A percentile compares a stretch with the other conserved stretches of the same genome.
Evolutionary conservation across 2,329 filamentous ascomycete species (phyloP).

Genomic region (Botrytis galanthina): DNA sequence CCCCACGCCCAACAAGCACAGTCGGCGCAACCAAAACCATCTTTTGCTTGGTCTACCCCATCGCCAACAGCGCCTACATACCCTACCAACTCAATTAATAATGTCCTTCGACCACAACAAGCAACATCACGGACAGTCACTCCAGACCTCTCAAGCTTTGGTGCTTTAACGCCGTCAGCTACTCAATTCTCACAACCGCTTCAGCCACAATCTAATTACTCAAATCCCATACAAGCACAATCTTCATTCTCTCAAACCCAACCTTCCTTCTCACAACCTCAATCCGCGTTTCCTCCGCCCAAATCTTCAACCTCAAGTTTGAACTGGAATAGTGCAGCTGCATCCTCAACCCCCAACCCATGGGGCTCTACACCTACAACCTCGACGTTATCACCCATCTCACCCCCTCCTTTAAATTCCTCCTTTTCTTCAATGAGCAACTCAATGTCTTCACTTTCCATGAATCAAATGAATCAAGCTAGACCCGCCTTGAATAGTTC

Average conservation of each 20-base stretch:
- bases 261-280: constrained; percentile 14
- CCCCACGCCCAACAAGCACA: constrained; percentile 40
- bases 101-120: constrained; percentile 33
- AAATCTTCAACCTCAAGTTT: constrained; percentile 37
- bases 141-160: constrained; percentile 56
- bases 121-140: constrained; percentile 54
- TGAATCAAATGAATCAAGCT: constrained; percentile 41
- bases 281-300: constrained; percentile 25
- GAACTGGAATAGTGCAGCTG: constrained; percentile 49
- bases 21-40: constrained; percentile 41
- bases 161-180: constrained; percentile 54
- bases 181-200: constrained; percentile 62
- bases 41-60: constrained; percentile 65
- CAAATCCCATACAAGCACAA: constrained; percentile 14
- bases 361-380: constrained; percentile 45
- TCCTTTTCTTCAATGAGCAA: constrained; percentile 40
- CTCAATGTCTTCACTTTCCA: constrained; percentile 50
- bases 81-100: constrained; percentile 19
- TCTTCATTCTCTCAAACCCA: constrained; percentile 39
- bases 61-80: constrained; percentile 42
- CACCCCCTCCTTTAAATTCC: neutral
- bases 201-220: constrained; percentile 30
- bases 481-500: constrained; percentile 42
- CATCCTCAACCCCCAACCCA: constrained; percentile 44
- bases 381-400: constrained; percentile 5